Evolutionary conservation across 2,329 filamentous ascomycete species (phyloP), one percentile per base, ranked within the genome.

Genomic region (Fusarium nematophilum): DNA sequence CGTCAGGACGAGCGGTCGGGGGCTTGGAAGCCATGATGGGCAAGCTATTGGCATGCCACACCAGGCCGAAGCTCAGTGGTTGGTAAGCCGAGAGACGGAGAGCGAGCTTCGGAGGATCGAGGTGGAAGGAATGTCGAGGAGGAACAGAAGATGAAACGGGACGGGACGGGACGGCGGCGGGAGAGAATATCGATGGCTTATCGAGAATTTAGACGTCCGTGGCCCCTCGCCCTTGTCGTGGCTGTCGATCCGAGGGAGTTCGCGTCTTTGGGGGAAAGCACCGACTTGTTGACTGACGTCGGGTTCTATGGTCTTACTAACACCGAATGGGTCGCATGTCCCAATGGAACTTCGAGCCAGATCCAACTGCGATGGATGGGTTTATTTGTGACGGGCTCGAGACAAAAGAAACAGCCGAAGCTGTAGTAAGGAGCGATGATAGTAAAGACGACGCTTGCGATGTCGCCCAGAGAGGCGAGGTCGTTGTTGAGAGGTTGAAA

Each of bases 21-120:
- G 71, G 64, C 53, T 72, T 72, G 52, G 77, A 78, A 68, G 78
- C 73, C 79, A 81, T 81, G 45, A 52, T 70, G 64, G 54, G 62
- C 59, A 63, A 53, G 53, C 64, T 55, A 42, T 37, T 64, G 45
- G 65, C 69, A 73, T 72, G 59, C 69, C 70, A 70, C 62, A 38
- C 55, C 42, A 42, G 52, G 43, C 39, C 34, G 45, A 34, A 52
- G 52, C 40, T 42, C 37, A n/a, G 45, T 15, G n/a, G 43, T 30
- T 42, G 34, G 46, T 49, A 49, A 57, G 48, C 46, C 45, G 50
- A 47, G 40, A 44, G 40, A 50, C n/a, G 49, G 38, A 49, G 33
- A 15, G 49, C 48, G 37, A 47, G 54, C 43, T 54, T 61, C 18
- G 34, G 49, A 44, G 42, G 44, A 25, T 55, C 21, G 29, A 39